Evolutionary conservation across 2,329 filamentous ascomycete genomes (phyloP), one percentile per base, ranked within the genome.

Genomic region (Pseudocercospora fijiensis): DNA sequence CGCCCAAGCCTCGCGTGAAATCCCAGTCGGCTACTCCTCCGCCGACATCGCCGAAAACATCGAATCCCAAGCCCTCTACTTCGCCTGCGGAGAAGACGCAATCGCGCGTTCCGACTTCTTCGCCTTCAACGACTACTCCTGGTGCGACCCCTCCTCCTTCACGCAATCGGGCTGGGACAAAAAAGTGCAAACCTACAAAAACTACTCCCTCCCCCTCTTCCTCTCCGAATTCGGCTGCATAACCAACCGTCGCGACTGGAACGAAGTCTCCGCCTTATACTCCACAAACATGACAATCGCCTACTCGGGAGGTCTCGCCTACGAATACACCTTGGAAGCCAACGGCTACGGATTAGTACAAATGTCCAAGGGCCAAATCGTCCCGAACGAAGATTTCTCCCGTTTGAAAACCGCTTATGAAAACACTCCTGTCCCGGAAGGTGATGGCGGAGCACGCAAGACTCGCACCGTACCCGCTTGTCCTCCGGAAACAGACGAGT

Each of bases 271-370:
- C 53, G 84, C 92, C 45, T 83, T 98, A 60, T 97, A 97, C 88
- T 86, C 81, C 78, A 79, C 78, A 16, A 78, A 96, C 65, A 98
- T 98, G 94, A 92, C 89, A 5, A 72, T 77, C 26, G 92, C 96
- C 71, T 98, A 96, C 85, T 97, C 93, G 28, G 94, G 94, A 73
- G 94, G 94, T 78, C 85, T 98, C 37, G 90, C 96, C 76, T 98
- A 97, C 81, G 93, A 98, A 79, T 98, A 96, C 82, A 89, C 90
- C 11, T 80, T 90, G 72, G 91, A 95, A 78, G 82, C 83, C 64
- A 92, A 89, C 80, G 83, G 88, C 55, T 97, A 88, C 77, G 94
- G 93, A 68, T 88, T 96, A 62, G 91, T 93, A 74, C 79, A 86
- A 65, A 80, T 94, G 71, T 83, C 81, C 64, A 71, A 77, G 65